These are phyloP conservation scores for Voacanga thouarsii DNA, from an alignment of 257 asterid species.

Conservation along the genomic window DNA sequence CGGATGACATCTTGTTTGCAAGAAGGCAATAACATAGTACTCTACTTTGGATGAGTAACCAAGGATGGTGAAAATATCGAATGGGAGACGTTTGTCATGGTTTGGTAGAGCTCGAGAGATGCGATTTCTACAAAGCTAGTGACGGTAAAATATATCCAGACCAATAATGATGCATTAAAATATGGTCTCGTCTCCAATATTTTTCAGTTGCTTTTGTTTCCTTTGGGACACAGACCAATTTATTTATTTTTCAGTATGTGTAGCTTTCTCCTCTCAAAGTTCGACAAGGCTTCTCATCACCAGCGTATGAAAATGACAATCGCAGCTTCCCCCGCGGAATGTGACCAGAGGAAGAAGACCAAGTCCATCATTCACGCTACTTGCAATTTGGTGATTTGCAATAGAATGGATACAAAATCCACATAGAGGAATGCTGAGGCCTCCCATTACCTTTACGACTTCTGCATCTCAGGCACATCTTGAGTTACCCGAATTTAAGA, in stretches of 20 bases:
- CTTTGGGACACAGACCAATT: too few relatives aligned
- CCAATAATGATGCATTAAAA: not conserved
- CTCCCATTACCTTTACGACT: too few relatives aligned
- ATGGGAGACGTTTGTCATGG: conserved; percentile 9
- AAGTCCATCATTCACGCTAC: too few relatives aligned
- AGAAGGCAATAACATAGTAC: conserved; percentile 1
- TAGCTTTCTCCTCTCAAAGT: not conserved
- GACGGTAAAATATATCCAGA: not conserved
- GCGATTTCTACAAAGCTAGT: conserved; percentile 23
- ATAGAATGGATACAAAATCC: too few relatives aligned
- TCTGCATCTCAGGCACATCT: too few relatives aligned
- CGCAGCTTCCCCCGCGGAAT: conserved; percentile 4
- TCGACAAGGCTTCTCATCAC: conserved; percentile 9
- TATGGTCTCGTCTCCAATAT: not conserved
- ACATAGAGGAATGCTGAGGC: too few relatives aligned
- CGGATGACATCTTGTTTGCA: not conserved
- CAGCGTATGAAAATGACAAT: conserved; percentile 3
- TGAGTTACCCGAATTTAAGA: too few relatives aligned
- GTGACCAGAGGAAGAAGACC: too few relatives aligned
- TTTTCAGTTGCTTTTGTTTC: too few relatives aligned
- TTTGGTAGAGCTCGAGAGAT: not conserved
- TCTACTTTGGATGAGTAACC: conserved; percentile 17
- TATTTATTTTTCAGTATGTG: not conserved
- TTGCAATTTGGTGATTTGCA: too few relatives aligned
- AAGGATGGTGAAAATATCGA: not conserved